Evolutionary conservation across 176 grass and related monocot species (phyloP), one percentile per base, ranked within the genome.

Genomic region (Chrysopogon serrulatus): DNA sequence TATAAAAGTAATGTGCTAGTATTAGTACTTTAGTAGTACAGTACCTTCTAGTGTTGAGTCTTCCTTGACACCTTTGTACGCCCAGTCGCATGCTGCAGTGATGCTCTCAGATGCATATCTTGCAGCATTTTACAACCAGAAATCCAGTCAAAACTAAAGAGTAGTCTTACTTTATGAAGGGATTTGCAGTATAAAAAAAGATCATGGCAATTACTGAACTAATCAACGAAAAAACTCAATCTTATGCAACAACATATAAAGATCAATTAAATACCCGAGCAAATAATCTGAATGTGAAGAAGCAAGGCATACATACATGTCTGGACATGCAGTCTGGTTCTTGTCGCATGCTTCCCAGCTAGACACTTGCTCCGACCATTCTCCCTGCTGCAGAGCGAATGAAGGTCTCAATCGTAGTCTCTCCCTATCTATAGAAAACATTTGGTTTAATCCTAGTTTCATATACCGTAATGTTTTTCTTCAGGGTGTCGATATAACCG

Each of bases 21-120:
- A 19, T 34, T 32, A 16, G 3, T 45, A 31, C 18, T 2, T n/a
- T n/a, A n/a, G n/a, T n/a, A n/a, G n/a, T n/a, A n/a, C n/a, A 31
- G 5, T 49, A 91, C 92, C 92, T 69, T 75, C 19, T 21, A 92
- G 51, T 2, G 62, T 53, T 5, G 92, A 72, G 71, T 81, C 82
- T 42, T 87, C 31, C 1, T 59, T 21, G 39, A 88, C 90, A 30
- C 68, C 69, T 74, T 92, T 92, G 68, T 92, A 90, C 24, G 90
- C 92, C 92, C 87, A 94, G 49, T 90, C 63, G 31, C 92, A 94
- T 59, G 89, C 87, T 80, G 87, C 90, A 17, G 85, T 28, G 60
- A 94, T 85, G 64, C 89, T 85, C 79, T 94, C 89, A 3, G 92
- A 73, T 31, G 89, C 92, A 61, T 90, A 94, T 73, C 89, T 91